phyloP scores from a whole-genome alignment of 2,329 filamentous ascomycete species.

The Emmonsia crescens region DNA sequence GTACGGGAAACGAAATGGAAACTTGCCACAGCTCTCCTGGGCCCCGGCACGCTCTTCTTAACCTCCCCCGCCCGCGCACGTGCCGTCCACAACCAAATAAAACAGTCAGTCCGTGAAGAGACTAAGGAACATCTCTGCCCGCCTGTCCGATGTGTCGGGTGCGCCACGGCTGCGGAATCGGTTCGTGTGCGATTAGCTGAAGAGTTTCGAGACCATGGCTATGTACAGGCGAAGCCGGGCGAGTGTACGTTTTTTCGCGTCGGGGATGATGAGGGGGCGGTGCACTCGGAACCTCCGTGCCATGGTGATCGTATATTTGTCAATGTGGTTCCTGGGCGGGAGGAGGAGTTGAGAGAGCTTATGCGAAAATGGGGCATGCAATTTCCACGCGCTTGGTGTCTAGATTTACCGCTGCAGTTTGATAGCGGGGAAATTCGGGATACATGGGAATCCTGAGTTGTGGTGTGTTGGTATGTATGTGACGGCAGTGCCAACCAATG shows the following conservation, averaged over 20 bases:
- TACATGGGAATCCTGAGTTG: slow-evolving; percentile 3
- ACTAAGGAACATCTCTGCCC: slow-evolving; percentile 31
- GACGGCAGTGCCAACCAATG: not conserved
- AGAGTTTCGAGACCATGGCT: slow-evolving; percentile 16
- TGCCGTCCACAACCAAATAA: slow-evolving; percentile 21
- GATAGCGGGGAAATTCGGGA: slow-evolving; percentile 11
- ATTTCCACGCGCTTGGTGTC: slow-evolving; percentile 18
- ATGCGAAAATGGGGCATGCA: slow-evolving; percentile 26
- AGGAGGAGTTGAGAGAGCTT: slow-evolving; percentile 20
- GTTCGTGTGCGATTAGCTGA: slow-evolving; percentile 28
- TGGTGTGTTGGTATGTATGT: not conserved
- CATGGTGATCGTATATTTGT: slow-evolving; percentile 26
- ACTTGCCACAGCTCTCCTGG: slow-evolving; percentile 38
- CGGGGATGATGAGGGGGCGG: not conserved
- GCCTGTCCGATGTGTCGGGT: slow-evolving; percentile 36
- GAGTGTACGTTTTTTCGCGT: slow-evolving; percentile 3
- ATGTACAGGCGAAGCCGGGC: not conserved
- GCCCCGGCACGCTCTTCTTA: slow-evolving; percentile 39
- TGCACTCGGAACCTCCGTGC: not conserved
- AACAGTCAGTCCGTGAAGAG: slow-evolving; percentile 15
- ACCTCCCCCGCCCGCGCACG: slow-evolving; percentile 22
- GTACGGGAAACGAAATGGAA: slow-evolving; percentile 36
- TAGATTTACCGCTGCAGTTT: slow-evolving; percentile 13
- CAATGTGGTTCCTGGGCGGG: slow-evolving; percentile 26
- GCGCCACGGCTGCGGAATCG: slow-evolving; percentile 32